Evolutionary conservation across 208 protist species (phyloP), one percentile per base, ranked within the genome.

Genomic region (Leishmania mexicana): DNA sequence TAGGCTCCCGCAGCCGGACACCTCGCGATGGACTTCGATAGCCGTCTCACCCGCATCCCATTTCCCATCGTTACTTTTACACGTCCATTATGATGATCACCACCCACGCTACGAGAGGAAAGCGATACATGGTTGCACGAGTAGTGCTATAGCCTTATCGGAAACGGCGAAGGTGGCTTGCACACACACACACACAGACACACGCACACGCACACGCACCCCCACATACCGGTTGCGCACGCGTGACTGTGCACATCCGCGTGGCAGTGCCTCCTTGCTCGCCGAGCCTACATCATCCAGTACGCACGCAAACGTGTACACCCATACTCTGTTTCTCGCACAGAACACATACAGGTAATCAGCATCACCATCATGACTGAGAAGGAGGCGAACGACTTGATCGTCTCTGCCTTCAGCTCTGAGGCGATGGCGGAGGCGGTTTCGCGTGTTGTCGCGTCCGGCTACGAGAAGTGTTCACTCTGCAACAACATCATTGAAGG

Each of bases 401-500:
- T 24, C 31, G 47, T 24, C n/a, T 67, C 57, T 53, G 45, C 58
- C 58, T 51, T 60, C 57, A 21, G 24, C 53, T 15, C 38, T 19
- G 49, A 31, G 40, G 54, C n/a, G 35, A 31, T 75, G 6, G 28
- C 8, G 38, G 40, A 78, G n/a, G 24, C 51, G 1, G 38, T 31
- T 15, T 3, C 49, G 35, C 38, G 24, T 60, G 17, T 19, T 24
- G 58, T 35, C 45, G 19, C 11, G 2, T 47, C 64, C 13, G 40
- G 65, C 38, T 91, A 87, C 76, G 24, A 81, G 3, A 79, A 85
- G 57, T 92, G 88, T 65, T 81, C 88, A 11, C 65, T 90, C 51
- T 92, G 88, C 80, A 88, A 85, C 75, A 67, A 77, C 49, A 83
- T 90, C 75, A 79, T 92, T 45, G 79, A 81, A n/a, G 81, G 78